Conservation (phyloP, 176 grass and related monocot genomes). For the Zea luxurians region DNA sequence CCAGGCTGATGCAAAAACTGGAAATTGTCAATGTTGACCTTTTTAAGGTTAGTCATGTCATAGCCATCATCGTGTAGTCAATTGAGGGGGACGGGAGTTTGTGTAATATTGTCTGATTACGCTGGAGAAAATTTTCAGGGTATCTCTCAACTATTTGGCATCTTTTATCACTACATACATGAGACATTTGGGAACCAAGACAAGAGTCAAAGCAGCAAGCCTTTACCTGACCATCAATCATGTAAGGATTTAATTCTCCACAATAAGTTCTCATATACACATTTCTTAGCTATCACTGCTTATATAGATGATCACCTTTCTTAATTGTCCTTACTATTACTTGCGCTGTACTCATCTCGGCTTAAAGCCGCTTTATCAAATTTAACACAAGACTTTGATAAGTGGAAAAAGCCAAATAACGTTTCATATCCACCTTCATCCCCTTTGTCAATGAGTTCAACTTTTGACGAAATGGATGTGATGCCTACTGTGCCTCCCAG, state of each 20-base stretch:
- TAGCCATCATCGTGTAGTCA: not conserved
- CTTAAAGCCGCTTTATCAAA: conserved; percentile 87
- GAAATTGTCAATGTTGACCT: conserved; percentile 93
- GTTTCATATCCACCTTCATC: conserved; percentile 60
- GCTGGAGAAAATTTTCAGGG: conserved; percentile 59
- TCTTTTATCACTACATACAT: conserved; percentile 88
- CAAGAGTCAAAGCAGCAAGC: conserved; percentile 63
- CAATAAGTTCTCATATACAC: conserved; percentile 1
- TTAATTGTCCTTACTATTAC: conserved; percentile 32
- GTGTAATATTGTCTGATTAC: conserved; percentile 33
- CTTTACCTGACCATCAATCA: conserved; percentile 56
- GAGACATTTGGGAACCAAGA: conserved; percentile 82
- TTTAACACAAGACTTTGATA: conserved; percentile 94
- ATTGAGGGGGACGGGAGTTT: not conserved
- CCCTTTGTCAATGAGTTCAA: conserved; percentile 53
- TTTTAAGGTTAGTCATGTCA: conserved; percentile 68
- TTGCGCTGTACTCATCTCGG: conserved; percentile 56
- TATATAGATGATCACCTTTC: conserved; percentile 18
- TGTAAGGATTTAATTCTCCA: conserved; percentile 53
- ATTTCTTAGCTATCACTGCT: conserved; percentile 35
- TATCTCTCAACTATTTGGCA: conserved; percentile 90
- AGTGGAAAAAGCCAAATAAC: conserved; percentile 75
- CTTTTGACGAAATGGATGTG: conserved; percentile 73
- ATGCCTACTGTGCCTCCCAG: conserved; percentile 76
- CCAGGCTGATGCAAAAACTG: conserved; percentile 97